Evolutionary conservation across 1,139 yeast species (phyloP).

Genomic region (Sugiyamaella paludigena): DNA sequence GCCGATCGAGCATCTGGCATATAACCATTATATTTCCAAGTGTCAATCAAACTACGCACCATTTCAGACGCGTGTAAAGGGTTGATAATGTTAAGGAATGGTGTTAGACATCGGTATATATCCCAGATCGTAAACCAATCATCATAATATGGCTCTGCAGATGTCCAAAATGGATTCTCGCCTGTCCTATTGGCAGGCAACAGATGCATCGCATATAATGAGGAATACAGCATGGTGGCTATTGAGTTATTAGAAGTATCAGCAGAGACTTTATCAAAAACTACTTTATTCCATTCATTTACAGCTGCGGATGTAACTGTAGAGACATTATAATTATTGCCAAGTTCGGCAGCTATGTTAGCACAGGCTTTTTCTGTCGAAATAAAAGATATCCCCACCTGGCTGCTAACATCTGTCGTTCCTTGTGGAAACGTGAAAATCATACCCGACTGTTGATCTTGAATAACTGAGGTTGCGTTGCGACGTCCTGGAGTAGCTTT

Average conservation of each 20-base stretch:
- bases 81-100: slow-evolving; percentile 37
- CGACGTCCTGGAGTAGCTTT: neutral
- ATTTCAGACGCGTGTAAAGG: slow-evolving; percentile 39
- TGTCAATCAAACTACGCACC: slow-evolving; percentile 37
- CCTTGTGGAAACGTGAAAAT: slow-evolving; percentile 15
- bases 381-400: slow-evolving; percentile 41
- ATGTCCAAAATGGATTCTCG: slow-evolving; percentile 36
- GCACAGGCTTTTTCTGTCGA: slow-evolving; percentile 38
- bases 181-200: slow-evolving; percentile 44
- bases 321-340: slow-evolving; percentile 30
- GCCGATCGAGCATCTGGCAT: slow-evolving; percentile 45
- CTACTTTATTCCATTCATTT: slow-evolving; percentile 34
- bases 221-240: slow-evolving; percentile 34
- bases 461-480: slow-evolving; percentile 3
- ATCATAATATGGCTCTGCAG: slow-evolving; percentile 39
- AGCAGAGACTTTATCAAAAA: slow-evolving; percentile 7
- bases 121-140: slow-evolving; percentile 47
- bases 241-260: slow-evolving; percentile 27
- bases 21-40: slow-evolving; percentile 40
- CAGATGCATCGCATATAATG: slow-evolving; percentile 41
- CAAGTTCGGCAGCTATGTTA: slow-evolving; percentile 31
- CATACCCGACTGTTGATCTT: slow-evolving; percentile 10
- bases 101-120: slow-evolving; percentile 41
- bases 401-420: slow-evolving; percentile 26
- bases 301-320: slow-evolving; percentile 30